Evolutionary conservation across 345 rosid species (phyloP).

Genomic region (Euphorbia pulcherrima): DNA sequence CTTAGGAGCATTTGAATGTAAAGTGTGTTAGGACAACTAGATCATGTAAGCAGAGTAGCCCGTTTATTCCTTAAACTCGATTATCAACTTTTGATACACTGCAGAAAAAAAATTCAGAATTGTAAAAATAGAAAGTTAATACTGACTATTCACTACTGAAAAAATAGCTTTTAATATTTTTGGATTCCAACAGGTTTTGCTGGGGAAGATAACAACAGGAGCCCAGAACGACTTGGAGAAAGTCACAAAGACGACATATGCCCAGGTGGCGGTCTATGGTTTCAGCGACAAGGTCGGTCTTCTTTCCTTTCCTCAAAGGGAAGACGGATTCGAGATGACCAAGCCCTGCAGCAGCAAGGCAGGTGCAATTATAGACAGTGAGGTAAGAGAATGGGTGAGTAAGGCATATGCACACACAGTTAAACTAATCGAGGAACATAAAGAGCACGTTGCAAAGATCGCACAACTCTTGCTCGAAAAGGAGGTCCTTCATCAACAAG

Average conservation of each 20-base stretch:
- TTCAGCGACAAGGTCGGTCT: constrained; percentile 96
- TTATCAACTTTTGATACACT: background rate
- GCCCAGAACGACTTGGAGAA: constrained; percentile 96
- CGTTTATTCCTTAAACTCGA: background rate
- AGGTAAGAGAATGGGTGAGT: constrained; percentile 84
- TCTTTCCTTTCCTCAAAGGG: constrained; percentile 85
- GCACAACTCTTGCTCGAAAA: constrained; percentile 82
- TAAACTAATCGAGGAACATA: constrained; percentile 66
- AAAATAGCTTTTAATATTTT: background rate
- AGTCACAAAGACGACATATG: constrained; percentile 92
- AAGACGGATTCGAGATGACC: constrained; percentile 59
- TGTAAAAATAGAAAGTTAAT: background rate
- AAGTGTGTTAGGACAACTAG: background rate
- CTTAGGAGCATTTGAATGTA: too few relatives aligned
- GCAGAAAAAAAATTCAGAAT: background rate
- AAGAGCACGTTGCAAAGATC: constrained; percentile 65
- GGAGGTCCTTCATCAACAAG: constrained; percentile 87
- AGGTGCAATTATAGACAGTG: constrained; percentile 72
- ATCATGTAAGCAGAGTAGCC: too few relatives aligned
- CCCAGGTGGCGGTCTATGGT: constrained; percentile 93
- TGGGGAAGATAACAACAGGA: constrained; percentile 89
- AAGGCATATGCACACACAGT: constrained; percentile 66
- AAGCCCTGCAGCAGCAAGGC: constrained; percentile 95
- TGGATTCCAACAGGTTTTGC: constrained; percentile 48
- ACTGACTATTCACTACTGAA: too few relatives aligned